These are phyloP conservation scores for Neofusicoccum sp. DNA, from an alignment of 2,329 filamentous ascomycete genomes.

Conservation along the genomic window DNA sequence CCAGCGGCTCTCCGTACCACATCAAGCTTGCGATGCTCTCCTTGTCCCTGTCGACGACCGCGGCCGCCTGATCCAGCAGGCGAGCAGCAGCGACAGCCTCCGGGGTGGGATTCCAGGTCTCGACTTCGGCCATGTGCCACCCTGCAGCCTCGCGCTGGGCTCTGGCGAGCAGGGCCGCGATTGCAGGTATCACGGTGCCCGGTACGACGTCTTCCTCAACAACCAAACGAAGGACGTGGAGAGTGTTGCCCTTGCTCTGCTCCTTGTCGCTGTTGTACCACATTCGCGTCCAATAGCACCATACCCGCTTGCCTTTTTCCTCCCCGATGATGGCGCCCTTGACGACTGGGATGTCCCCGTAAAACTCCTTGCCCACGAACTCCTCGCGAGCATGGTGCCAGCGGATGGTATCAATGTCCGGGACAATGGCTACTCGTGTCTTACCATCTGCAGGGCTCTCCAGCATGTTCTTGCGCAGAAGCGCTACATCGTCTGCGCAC, in stretches of 20 bases:
- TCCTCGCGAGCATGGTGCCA: slow-evolving; percentile 85
- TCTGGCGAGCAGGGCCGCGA: slow-evolving; percentile 65
- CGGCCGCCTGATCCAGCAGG: slow-evolving; percentile 50
- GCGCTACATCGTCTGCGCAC: slow-evolving; percentile 64
- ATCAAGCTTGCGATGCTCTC: slow-evolving; percentile 72
- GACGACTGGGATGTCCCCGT: slow-evolving; percentile 58
- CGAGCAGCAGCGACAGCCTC: slow-evolving; percentile 45
- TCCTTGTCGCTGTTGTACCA: slow-evolving; percentile 61
- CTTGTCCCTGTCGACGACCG: slow-evolving; percentile 60
- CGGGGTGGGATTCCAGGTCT: slow-evolving; percentile 81
- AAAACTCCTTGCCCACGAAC: slow-evolving; percentile 69
- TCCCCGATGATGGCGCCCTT: slow-evolving; percentile 70
- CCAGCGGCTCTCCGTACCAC: slow-evolving; percentile 63
- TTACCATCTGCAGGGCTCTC: slow-evolving; percentile 43
- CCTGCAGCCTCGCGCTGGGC: slow-evolving; percentile 71
- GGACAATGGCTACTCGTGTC: slow-evolving; percentile 65
- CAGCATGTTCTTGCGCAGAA: slow-evolving; percentile 60
- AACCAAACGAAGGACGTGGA: slow-evolving; percentile 71
- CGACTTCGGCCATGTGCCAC: slow-evolving; percentile 71
- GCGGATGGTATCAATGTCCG: slow-evolving; percentile 66
- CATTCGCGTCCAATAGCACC: slow-evolving; percentile 72
- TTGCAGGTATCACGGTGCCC: slow-evolving; percentile 46
- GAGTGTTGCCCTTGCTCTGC: slow-evolving; percentile 62
- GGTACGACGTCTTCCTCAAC: slow-evolving; percentile 40
- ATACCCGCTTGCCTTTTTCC: slow-evolving; percentile 60